phyloP scores from a whole-genome alignment of 495 filamentous ascomycete species.

The Oidiodendron maius region DNA sequence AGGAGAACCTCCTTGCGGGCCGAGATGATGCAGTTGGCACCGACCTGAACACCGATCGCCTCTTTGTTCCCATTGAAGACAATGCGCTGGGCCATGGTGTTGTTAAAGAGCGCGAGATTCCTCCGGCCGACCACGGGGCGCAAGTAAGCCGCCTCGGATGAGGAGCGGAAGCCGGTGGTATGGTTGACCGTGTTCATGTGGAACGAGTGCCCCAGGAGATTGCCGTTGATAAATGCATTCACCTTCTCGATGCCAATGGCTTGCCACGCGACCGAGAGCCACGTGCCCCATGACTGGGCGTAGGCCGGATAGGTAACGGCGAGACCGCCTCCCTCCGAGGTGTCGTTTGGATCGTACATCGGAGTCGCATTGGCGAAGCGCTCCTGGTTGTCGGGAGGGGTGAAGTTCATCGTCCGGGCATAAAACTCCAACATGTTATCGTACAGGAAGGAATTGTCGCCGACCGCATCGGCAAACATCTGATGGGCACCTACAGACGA shows the following conservation, averaged over 20 bases:
- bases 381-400: slow-evolving; percentile 48
- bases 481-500: slow-evolving; percentile 36
- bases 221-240: slow-evolving; percentile 36
- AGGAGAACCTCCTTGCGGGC: slow-evolving; percentile 14
- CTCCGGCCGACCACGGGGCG: slow-evolving; percentile 31
- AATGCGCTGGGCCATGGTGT: slow-evolving; percentile 17
- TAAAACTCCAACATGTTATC: slow-evolving; percentile 31
- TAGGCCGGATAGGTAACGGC: slow-evolving; percentile 42
- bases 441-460: slow-evolving; percentile 10
- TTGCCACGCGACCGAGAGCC: slow-evolving; percentile 23
- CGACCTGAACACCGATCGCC: slow-evolving; percentile 20
- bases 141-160: slow-evolving; percentile 36
- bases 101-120: slow-evolving; percentile 25
- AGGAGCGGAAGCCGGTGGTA: slow-evolving; percentile 23
- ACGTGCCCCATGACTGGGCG: slow-evolving; percentile 41
- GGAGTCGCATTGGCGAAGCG: slow-evolving; percentile 38
- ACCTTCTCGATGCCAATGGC: slow-evolving; percentile 31
- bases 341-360: slow-evolving; percentile 33
- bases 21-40: slow-evolving; percentile 1
- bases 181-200: slow-evolving; percentile 30
- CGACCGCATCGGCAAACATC: slow-evolving; percentile 40
- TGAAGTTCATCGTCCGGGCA: slow-evolving; percentile 41
- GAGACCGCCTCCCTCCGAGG: slow-evolving; percentile 36
- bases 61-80: slow-evolving; percentile 8
- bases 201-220: slow-evolving; percentile 22